Conservation (phyloP, 805 yeast species). For the Saccharomycopsis amapae region DNA sequence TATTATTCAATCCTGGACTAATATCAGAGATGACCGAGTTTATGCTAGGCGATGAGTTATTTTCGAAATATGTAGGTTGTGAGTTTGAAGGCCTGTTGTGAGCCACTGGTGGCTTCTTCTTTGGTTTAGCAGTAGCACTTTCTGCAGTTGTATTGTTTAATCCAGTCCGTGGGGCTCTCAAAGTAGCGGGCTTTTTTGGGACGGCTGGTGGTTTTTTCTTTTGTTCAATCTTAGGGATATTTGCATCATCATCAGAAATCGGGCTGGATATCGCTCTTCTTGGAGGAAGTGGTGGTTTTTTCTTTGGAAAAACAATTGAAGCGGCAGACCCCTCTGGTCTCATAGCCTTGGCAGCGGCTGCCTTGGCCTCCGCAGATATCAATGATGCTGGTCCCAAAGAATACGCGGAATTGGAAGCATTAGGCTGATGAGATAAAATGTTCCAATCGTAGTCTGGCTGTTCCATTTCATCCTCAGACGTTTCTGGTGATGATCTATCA, state of each 20-base stretch:
- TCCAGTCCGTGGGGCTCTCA: no score
- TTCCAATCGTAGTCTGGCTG: slow-evolving; percentile 21
- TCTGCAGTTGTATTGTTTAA: no score
- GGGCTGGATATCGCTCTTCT: slow-evolving; percentile 2
- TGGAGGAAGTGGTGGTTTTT: slow-evolving; percentile 9
- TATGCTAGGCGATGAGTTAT: no score
- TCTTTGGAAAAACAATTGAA: not conserved
- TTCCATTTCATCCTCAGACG: slow-evolving; percentile 21
- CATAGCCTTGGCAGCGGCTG: not conserved
- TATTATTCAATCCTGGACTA: no score
- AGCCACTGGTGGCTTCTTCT: no score
- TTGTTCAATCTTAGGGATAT: not conserved
- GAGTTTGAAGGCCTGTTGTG: no score
- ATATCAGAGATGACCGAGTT: no score
- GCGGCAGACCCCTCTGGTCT: not conserved
- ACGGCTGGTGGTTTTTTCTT: slow-evolving; percentile 9
- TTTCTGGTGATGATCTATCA: slow-evolving; percentile 15
- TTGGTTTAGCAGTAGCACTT: no score
- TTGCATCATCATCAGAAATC: not conserved
- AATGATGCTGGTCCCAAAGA: not conserved
- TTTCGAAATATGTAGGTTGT: no score
- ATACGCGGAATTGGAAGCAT: not conserved
- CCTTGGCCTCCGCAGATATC: not conserved
- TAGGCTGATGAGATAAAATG: slow-evolving; percentile 15
- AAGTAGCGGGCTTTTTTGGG: slow-evolving; percentile 13